Evolutionary conservation across 1,284 basidiomycete genomes (phyloP), one percentile per base, ranked within the genome.

Genomic region (Papiliotrema nemorosa): DNA sequence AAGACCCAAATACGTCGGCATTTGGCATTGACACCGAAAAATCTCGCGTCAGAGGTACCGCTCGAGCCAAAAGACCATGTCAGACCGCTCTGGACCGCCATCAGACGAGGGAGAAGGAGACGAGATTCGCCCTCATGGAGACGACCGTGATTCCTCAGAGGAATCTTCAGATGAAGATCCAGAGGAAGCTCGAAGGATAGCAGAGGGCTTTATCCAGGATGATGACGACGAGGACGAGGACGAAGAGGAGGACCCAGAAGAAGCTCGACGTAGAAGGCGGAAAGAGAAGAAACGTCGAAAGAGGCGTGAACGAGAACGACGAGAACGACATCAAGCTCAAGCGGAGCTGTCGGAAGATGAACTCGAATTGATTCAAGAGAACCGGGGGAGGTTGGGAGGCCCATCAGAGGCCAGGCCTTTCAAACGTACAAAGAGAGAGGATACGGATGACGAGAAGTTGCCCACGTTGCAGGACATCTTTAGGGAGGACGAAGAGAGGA

Each of bases 351-450:
- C 64, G 60, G 94, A 97, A 49, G 96, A 98, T 66, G 96, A 98
- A 68, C 76, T 98, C 48, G 93, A 94, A 47, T 80, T 98, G 9
- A 73, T 98, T 21, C 89, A 90, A 66, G 96, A 98, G 79, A 98
- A 97, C 64, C 91, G 90, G 3, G 92, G 94, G 9, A 31, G 29
- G 29, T 36, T 60, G 20, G 58, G 56, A 77, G 62, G 82, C 80
- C 63, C 78, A 9, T 58, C 60, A 20, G 45, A 56, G 35, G 34
- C 44, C 6, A 58, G 68, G 24, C 66, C 69, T 1, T 47, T 67
- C 26, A 69, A 72, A 54, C 51, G 74, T 27, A 44, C 69, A 43
- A 56, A 67, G 52, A 56, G 66, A 49, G 49, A 69, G 25, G 69
- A 69, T 29, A 74, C 73, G 36, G 73, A 83, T 34, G 76, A 72